Evolutionary conservation across 352 stramenopile species (phyloP).

Genomic region (Plasmopara halstedii): DNA sequence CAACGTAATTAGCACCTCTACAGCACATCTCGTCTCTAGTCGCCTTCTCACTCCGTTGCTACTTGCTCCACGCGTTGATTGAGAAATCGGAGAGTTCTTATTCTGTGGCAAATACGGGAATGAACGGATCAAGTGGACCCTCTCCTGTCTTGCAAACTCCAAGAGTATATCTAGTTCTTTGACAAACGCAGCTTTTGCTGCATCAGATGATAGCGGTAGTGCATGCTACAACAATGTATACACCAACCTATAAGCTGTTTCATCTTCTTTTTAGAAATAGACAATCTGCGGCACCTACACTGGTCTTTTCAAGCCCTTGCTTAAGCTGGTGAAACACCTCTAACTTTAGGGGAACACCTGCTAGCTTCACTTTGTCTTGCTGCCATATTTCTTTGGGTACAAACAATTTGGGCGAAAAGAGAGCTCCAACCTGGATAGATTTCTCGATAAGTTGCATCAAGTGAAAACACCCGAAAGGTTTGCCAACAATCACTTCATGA

Average conservation of each 20-base stretch:
- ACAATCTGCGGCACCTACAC: slow-evolving; percentile 18
- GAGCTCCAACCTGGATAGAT: slow-evolving; percentile 62
- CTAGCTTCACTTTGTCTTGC: slow-evolving; percentile 58
- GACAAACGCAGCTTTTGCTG: slow-evolving; percentile 36
- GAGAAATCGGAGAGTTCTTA: slow-evolving; percentile 5
- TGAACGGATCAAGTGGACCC: slow-evolving; percentile 40
- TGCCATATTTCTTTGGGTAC: slow-evolving; percentile 77
- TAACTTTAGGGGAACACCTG: slow-evolving; percentile 50
- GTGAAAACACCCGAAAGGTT: slow-evolving; percentile 66
- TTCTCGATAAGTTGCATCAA: slow-evolving; percentile 78
- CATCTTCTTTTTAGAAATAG: neutral
- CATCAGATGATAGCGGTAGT: slow-evolving; percentile 39
- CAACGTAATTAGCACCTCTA: neutral
- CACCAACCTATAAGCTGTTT: neutral
- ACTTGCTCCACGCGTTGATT: slow-evolving; percentile 11
- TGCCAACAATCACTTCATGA: slow-evolving; percentile 40
- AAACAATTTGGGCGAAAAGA: slow-evolving; percentile 69
- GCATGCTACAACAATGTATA: slow-evolving; percentile 36
- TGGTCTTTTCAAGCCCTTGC: slow-evolving; percentile 59
- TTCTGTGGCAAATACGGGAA: slow-evolving; percentile 52
- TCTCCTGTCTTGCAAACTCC: slow-evolving; percentile 35
- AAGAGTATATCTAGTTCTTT: slow-evolving; percentile 55
- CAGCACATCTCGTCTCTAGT: neutral
- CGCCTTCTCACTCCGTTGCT: slow-evolving; percentile 8
- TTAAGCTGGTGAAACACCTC: slow-evolving; percentile 63